Evolutionary conservation across 2,329 filamentous ascomycete genomes (phyloP).

Genomic region (Cladobotryum protrusum): DNA sequence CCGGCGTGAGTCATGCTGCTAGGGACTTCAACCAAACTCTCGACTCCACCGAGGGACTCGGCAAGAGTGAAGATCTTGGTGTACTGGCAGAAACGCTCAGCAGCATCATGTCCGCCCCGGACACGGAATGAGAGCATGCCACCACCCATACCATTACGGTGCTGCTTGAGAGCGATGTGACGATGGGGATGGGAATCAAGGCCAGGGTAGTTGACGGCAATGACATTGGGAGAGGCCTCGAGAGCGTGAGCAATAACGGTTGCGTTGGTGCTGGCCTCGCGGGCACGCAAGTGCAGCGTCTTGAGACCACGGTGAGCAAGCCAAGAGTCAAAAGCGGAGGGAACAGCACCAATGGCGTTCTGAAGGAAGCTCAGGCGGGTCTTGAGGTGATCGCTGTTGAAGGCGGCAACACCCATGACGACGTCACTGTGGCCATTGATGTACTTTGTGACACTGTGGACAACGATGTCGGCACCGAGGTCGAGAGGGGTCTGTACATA

Average conservation of each 20-base stretch:
- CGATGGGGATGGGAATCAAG: constrained; percentile 82
- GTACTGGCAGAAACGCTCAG: constrained; percentile 84
- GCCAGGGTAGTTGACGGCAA: constrained; percentile 93
- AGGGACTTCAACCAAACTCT: constrained; percentile 86
- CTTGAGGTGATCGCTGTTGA: constrained; percentile 78
- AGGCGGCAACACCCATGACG: constrained; percentile 93
- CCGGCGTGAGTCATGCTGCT: constrained; percentile 96
- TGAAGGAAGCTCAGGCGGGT: constrained; percentile 82
- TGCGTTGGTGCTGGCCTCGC: constrained; percentile 79
- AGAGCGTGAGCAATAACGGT: constrained; percentile 69
- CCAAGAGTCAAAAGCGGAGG: constrained; percentile 95
- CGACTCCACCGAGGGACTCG: constrained; percentile 86
- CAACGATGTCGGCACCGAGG: constrained; percentile 91
- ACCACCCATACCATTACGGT: constrained; percentile 88
- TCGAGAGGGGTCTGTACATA: constrained; percentile 96
- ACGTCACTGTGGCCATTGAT: constrained; percentile 98
- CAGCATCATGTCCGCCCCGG: constrained; percentile 75
- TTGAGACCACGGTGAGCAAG: constrained; percentile 95
- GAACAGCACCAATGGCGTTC: constrained; percentile 94
- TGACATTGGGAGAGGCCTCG: constrained; percentile 71
- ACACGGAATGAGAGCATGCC: constrained; percentile 98
- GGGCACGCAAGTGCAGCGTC: constrained; percentile 87
- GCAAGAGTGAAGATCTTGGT: constrained; percentile 90
- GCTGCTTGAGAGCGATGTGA: constrained; percentile 79
- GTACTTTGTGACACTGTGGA: constrained; percentile 97